Evolutionary conservation across 805 yeast species (phyloP).

Genomic region (Dipodascopsis uninucleata): DNA sequence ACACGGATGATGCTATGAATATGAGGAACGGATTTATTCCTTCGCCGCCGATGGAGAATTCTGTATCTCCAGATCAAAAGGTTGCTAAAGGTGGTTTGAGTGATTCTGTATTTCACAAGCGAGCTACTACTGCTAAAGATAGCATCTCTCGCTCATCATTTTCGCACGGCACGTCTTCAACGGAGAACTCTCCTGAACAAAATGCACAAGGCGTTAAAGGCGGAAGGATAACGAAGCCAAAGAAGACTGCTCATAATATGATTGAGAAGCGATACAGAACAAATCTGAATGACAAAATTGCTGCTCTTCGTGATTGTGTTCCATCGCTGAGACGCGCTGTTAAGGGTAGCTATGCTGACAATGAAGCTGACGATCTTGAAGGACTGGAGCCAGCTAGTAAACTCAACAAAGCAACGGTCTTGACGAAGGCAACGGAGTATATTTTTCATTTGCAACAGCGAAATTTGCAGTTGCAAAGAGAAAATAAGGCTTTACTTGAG

Average conservation of each 20-base stretch:
- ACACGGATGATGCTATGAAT: background rate
- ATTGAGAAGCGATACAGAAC: conserved; percentile 78
- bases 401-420: conserved; percentile 71
- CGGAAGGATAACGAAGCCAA: conserved; percentile 34
- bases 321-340: conserved; percentile 69
- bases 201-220: conserved; percentile 18
- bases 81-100: too few species aligned
- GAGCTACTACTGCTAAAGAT: too few species aligned
- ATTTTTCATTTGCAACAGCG: conserved; percentile 66
- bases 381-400: conserved; percentile 74
- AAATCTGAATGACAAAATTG: conserved; percentile 67
- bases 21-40: background rate
- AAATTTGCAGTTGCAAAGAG: conserved; percentile 51
- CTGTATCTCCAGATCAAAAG: too few species aligned
- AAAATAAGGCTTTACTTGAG: conserved; percentile 45
- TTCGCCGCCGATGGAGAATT: too few species aligned
- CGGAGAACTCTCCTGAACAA: too few species aligned
- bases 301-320: conserved; percentile 69
- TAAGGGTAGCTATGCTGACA: conserved; percentile 33
- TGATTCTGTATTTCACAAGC: too few species aligned
- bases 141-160: too few species aligned
- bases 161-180: too few species aligned
- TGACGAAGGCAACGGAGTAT: conserved; percentile 76
- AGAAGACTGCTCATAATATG: conserved; percentile 63
- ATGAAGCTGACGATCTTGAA: conserved; percentile 55